Evolutionary conservation across 768 basidiomycete species (phyloP).

Genomic region (Phaeotremella fagi): DNA sequence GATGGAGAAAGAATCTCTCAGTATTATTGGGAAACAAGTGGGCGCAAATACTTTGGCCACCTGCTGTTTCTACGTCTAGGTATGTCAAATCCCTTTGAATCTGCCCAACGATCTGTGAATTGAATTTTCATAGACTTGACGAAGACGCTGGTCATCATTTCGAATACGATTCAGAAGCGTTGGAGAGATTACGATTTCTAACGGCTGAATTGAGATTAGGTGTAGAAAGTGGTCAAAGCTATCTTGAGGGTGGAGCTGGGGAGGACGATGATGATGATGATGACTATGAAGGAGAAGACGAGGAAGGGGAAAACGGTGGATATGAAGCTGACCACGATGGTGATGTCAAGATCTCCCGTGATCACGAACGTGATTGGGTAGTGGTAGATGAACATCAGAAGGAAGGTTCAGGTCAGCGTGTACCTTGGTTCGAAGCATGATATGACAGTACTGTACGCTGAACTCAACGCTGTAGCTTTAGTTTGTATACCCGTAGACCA

Average conservation of each 20-base stretch:
- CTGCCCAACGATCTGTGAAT: too few species aligned
- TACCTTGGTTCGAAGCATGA: neutral
- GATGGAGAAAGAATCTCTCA: constrained; percentile 38
- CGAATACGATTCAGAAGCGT: constrained; percentile 8
- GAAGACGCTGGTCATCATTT: constrained; percentile 10
- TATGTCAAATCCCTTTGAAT: constrained; percentile 1
- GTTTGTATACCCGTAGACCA: too few species aligned
- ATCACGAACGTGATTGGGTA: too few species aligned
- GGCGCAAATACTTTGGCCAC: constrained; percentile 18
- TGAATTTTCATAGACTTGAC: too few species aligned
- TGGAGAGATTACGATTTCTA: constrained; percentile 17
- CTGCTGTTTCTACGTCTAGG: neutral
- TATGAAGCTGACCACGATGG: neutral
- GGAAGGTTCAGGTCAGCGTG: neutral
- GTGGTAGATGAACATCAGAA: too few species aligned
- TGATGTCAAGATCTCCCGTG: too few species aligned
- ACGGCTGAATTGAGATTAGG: constrained; percentile 29
- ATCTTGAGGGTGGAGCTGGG: neutral
- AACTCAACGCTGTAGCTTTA: neutral
- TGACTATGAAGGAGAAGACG: neutral
- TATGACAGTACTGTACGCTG: neutral
- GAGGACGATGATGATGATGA: neutral
- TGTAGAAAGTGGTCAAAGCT: neutral
- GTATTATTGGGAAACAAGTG: too few species aligned
- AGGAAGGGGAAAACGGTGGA: neutral